phyloP scores from a whole-genome alignment of 306 rosid genomes.

The Nissolia schottii region DNA sequence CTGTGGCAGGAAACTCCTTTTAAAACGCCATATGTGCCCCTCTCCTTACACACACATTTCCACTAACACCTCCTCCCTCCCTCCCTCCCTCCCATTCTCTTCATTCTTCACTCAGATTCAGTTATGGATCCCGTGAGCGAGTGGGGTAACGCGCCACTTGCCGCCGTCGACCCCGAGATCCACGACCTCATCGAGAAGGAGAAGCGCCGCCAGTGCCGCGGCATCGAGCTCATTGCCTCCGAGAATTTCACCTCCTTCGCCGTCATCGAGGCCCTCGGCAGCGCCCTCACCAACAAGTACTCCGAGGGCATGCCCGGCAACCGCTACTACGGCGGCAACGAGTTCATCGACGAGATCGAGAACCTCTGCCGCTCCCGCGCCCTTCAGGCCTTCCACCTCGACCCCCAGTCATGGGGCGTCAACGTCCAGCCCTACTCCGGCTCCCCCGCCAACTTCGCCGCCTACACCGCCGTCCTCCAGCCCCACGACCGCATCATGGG shows the following conservation, averaged over 20 bases:
- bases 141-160: constrained; percentile 81
- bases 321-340: constrained; percentile 95
- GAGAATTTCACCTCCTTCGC: constrained; percentile 98
- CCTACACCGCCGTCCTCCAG: constrained; percentile 85
- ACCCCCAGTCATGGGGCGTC: constrained; percentile 70
- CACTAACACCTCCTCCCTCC: background rate
- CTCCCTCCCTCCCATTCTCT: background rate
- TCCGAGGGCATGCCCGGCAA: constrained; percentile 96
- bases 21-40: too few species aligned
- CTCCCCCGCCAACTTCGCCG: constrained; percentile 93
- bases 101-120: background rate
- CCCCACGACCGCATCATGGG: constrained; percentile 99
- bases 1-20: too few species aligned
- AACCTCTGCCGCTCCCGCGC: constrained; percentile 87
- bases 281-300: constrained; percentile 91
- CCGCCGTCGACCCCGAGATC: constrained; percentile 73
- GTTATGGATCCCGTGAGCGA: constrained; percentile 66
- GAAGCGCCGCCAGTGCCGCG: constrained; percentile 88
- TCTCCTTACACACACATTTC: background rate
- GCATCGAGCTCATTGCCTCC: constrained; percentile 94
- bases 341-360: constrained; percentile 88
- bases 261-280: constrained; percentile 84
- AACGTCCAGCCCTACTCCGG: constrained; percentile 97
- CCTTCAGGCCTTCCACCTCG: constrained; percentile 59
- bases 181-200: constrained; percentile 92